Evolutionary conservation across 2,329 filamentous ascomycete genomes (phyloP), one percentile per base, ranked within the genome.

Genomic region (Colletotrichum phormii): DNA sequence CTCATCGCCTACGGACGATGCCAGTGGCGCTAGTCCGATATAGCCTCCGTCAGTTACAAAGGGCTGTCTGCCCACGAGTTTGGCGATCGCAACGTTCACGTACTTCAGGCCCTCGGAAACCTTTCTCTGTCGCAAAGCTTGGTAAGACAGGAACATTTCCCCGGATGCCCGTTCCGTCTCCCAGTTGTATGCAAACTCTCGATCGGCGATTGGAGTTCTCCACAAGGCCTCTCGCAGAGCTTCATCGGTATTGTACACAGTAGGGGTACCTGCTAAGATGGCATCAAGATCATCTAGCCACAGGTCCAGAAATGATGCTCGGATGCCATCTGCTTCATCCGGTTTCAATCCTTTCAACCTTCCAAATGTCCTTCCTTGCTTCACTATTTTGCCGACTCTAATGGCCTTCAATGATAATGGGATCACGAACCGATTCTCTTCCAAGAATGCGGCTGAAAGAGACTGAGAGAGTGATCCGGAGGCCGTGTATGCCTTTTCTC

Each of bases 181-280:
- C 64, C 54, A 66, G 8, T 66, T 66, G 29, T 51, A 66, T 11
- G 64, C 54, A 26, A 59, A 66, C 29, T 54, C 64, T 12, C 64
- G 54, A 35, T 66, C 64, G 18, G 54, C 54, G 8, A 66, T 26
- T 8, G 64, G 64, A 5, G 53, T 66, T 22, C 64, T 59, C 54
- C 64, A 66, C 3, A 66, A 22, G 26, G 64, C 64, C 35, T 60
- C 64, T 11, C 24, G 13, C n/a, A 60, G 4, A 3, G 29, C 35
- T 3, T 31, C 13, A 5, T 26, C 6, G 2, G 35, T 35, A 2
- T 12, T n/a, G 22, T 66, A 66, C 3, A 26, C 35, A n/a, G 13
- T 22, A 24, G n/a, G 59, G n/a, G 26, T 7, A 18, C 29, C 8
- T 18, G n/a, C 24, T 13, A 66, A 3, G 24, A 59, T 46, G n/a